A percentile compares a stretch with the other conserved stretches of the same genome.
Conservation (phyloP, 2,329 filamentous ascomycete species). For the Fusarium nanum region DNA sequence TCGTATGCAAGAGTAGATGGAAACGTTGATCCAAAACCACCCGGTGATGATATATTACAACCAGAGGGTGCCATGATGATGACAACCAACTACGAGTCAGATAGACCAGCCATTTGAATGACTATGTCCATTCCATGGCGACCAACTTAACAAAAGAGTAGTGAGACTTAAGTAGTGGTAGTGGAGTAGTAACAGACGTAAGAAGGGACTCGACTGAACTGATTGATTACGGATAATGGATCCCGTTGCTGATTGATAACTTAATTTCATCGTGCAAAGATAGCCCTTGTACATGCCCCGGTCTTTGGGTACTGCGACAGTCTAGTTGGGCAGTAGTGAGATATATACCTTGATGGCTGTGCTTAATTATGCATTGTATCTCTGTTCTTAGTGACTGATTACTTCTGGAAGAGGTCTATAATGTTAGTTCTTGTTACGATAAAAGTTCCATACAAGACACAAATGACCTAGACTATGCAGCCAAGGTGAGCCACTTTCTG, state of each 20-base stretch:
- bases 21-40: neutral
- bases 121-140: neutral
- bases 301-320: neutral
- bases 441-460: neutral
- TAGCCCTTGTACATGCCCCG: slow-evolving; percentile 17
- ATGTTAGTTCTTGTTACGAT: neutral
- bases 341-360: slow-evolving; percentile 1
- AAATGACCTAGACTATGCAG: neutral
- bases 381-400: neutral
- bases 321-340: neutral
- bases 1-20: neutral
- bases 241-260: slow-evolving; percentile 45
- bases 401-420: neutral
- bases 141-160: neutral
- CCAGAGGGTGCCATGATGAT: slow-evolving; percentile 3
- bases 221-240: slow-evolving; percentile 36
- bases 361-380: neutral
- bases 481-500: neutral
- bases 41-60: neutral
- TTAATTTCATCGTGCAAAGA: slow-evolving; percentile 25
- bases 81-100: neutral
- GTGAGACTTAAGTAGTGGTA: neutral
- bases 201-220: neutral
- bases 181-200: neutral
- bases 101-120: no score